phyloP scores from a whole-genome alignment of 257 asterid genomes.

The Gentiana straminea region DNA sequence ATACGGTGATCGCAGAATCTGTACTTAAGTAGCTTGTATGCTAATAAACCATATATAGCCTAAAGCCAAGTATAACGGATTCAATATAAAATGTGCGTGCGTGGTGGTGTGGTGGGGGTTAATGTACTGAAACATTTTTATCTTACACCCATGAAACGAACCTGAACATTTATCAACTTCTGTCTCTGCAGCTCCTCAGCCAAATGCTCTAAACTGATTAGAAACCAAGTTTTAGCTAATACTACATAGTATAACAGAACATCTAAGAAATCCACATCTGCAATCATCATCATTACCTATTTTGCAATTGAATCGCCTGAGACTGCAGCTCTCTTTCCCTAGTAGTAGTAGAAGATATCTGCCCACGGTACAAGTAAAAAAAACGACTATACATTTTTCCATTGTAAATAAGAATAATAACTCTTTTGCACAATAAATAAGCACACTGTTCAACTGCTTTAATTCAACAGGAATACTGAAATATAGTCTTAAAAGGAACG shows the following conservation, averaged over 20 bases:
- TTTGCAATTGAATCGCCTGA: slow-evolving; percentile 80
- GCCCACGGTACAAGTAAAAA: slow-evolving; percentile 10
- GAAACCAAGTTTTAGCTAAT: slow-evolving; percentile 16
- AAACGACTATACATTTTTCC: slow-evolving; percentile 1
- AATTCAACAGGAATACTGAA: background rate
- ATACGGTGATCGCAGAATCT: no score
- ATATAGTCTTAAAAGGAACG: background rate
- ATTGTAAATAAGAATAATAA: background rate
- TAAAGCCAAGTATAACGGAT: no score
- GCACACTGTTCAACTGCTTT: background rate
- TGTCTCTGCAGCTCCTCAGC: slow-evolving; percentile 82
- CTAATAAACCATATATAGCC: no score
- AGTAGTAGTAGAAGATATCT: slow-evolving; percentile 29
- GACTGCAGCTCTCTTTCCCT: slow-evolving; percentile 74
- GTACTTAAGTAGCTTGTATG: no score
- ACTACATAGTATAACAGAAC: slow-evolving; percentile 5
- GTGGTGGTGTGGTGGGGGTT: no score
- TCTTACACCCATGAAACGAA: slow-evolving; percentile 5
- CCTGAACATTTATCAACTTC: slow-evolving; percentile 69
- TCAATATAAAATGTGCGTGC: no score
- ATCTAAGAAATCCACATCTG: background rate
- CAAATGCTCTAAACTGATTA: slow-evolving; percentile 56
- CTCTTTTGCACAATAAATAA: background rate
- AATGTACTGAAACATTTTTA: no score
- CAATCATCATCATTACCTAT: slow-evolving; percentile 44